Evolutionary conservation across 176 grass and related monocot genomes (phyloP), one percentile per base, ranked within the genome.

Genomic region (Secale cereale): DNA sequence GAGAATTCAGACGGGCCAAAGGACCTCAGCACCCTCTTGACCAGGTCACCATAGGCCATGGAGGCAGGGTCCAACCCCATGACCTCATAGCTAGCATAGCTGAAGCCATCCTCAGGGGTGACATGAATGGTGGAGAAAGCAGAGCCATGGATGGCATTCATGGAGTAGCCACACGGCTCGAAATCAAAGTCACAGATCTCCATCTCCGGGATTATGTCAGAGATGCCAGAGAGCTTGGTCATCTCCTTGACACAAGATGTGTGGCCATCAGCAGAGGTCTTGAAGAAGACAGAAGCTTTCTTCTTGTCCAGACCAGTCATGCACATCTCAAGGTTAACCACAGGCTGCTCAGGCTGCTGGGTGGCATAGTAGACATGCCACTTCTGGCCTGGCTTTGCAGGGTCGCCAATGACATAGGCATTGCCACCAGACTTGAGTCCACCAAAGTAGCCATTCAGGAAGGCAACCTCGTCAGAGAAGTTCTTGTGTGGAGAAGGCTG

Each of bases 281-380:
- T 92, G 76, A 92, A 94, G 67, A 94, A 94, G 63, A 94, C 54
- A 1, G 85, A 92, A 74, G 93, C 90, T 74, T 87, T 91, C 81
- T 88, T 77, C 50, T 86, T 83, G 70, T 94, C 83, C 54, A 94
- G 66, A 6, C 88, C 85, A 67, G 93, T 94, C 93, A 94, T 94
- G 85, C 93, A 94, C 93, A 94, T 94, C 85, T 94, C 93, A 75
- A 94, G 82, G 33, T 88, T 90, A 25, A 92, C 85, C 90, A 94
- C 65, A 26, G 87, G 85, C 50, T 69, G 79, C 79, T 94, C 93
- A 7, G 90, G 93, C 62, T 86, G 74, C 70, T 92, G 27, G 0
- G 93, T 92, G 60, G 93, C 88, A 20, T 92, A 90, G 70, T 94
- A 94, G 78, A 94, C 77, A 20, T 94, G 90, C 93, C 93, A 94